Percentiles rank a stretch among this genome's conserved stretches.
phyloP scores from a whole-genome alignment of 805 yeast species.

The Wickerhamiella spandovensis region DNA sequence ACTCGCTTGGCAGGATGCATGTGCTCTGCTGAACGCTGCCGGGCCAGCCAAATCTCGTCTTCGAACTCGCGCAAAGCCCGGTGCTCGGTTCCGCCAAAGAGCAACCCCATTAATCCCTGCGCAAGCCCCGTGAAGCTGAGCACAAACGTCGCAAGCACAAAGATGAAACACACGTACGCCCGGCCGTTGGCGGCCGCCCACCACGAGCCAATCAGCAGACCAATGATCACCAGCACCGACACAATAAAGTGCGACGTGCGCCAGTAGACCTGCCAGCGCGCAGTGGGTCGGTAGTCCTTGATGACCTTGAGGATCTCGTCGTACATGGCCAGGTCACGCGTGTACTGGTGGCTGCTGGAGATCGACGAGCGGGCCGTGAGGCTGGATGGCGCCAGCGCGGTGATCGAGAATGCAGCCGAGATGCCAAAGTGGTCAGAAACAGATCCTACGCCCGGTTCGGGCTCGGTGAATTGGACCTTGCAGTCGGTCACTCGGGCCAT shows the following conservation, averaged over 20 bases:
- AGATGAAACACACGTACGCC: constrained; percentile 54
- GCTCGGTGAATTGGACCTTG: constrained; percentile 59
- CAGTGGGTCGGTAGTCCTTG: constrained; percentile 36
- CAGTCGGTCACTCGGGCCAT: constrained; percentile 46
- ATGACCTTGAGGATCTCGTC: constrained; percentile 38
- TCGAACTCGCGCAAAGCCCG: constrained; percentile 68
- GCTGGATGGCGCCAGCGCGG: background rate
- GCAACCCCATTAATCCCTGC: constrained; percentile 63
- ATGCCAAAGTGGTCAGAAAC: constrained; percentile 87
- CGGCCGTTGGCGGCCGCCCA: constrained; percentile 42
- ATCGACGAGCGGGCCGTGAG: background rate
- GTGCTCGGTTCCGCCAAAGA: constrained; percentile 70
- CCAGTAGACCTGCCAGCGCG: constrained; percentile 48
- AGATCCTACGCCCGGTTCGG: constrained; percentile 53
- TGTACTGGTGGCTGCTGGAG: background rate
- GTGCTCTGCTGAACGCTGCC: background rate
- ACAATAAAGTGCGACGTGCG: constrained; percentile 49
- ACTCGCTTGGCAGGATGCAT: background rate
- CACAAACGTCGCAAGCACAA: constrained; percentile 41
- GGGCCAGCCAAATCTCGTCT: constrained; percentile 40
- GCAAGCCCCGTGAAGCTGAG: constrained; percentile 53
- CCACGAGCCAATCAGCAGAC: constrained; percentile 39
- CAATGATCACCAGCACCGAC: constrained; percentile 41
- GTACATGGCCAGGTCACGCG: constrained; percentile 21
- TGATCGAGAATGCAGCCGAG: constrained; percentile 17